These are phyloP conservation scores for Bipolaris sorokiniana DNA, from an alignment of 2,329 filamentous ascomycete species.

Conservation along the genomic window DNA sequence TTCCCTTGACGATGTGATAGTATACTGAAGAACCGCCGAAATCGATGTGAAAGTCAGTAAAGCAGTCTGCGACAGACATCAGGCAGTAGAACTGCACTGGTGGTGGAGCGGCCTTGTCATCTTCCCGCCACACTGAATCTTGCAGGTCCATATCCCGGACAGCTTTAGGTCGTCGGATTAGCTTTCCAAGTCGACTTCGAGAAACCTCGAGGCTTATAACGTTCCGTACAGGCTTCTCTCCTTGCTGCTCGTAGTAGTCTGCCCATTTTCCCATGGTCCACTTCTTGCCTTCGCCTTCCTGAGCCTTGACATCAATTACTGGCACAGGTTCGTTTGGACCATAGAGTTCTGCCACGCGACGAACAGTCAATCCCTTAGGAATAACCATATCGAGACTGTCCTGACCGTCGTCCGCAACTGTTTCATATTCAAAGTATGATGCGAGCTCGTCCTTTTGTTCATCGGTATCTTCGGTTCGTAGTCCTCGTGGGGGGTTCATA, in stretches of 20 bases:
- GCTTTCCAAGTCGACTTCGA: constrained; percentile 65
- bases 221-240: constrained; percentile 68
- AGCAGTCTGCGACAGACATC: constrained; percentile 74
- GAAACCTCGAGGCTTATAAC: constrained; percentile 74
- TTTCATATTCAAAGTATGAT: constrained; percentile 56
- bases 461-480: constrained; percentile 25
- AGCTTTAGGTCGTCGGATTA: constrained; percentile 68
- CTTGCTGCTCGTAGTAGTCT: constrained; percentile 69
- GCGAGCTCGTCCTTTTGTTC: constrained; percentile 21
- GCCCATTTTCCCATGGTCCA: constrained; percentile 72
- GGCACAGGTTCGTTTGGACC: constrained; percentile 67
- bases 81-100: constrained; percentile 72
- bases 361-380: constrained; percentile 67
- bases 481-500: constrained; percentile 61
- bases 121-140: constrained; percentile 62
- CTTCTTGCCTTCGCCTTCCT: constrained; percentile 67
- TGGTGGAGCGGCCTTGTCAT: constrained; percentile 63
- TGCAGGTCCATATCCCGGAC: constrained; percentile 68
- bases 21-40: constrained; percentile 74
- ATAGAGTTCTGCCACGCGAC: constrained; percentile 67
- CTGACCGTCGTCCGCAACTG: constrained; percentile 64
- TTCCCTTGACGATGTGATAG: constrained; percentile 72
- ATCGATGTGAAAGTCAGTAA: constrained; percentile 75
- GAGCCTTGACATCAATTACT: constrained; percentile 73
- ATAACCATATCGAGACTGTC: constrained; percentile 73